Evolutionary conservation across 2,329 filamentous ascomycete genomes (phyloP), one percentile per base, ranked within the genome.

Genomic region (Bipolaris oryzae): DNA sequence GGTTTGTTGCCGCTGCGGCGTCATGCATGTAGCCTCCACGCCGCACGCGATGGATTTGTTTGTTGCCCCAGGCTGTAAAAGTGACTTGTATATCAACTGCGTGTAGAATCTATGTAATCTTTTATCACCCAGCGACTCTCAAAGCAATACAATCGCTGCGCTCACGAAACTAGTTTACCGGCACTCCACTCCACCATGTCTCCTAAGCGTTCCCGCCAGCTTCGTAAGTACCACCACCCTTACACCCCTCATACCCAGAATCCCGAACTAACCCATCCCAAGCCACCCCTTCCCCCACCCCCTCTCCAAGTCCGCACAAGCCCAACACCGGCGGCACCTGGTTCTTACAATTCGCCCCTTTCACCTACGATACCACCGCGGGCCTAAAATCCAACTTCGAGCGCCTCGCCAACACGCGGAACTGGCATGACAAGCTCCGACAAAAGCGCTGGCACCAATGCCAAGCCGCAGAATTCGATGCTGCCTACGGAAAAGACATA

Each of bases 341-440:
- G 58, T 58, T 61, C 23, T 47, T 21, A 16, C 41, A 51, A 3
- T 60, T 57, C 31, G 18, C 37, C 1, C 15, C 16, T 9, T 62
- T 62, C 42, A 33, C 43, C 13, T 60, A 57, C 39, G 41, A 60
- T 31, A 23, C 39, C 18, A 46, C 35, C 0, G 23, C 25, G 11
- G 48, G 45, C 18, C 25, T 62, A 7, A 34, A 25, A 20, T 46
- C 39, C 20, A 62, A 62, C 31, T 62, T 62, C 37, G 31, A 51
- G 1, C 60, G 57, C 7, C 38, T 62, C 4, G 48, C 57, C n/a
- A 16, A 38, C 5, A 13, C 37, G 3, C 60, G 54, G 42, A 46
- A 58, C 4, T 62, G 57, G 60, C 38, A 34, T 6, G 5, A 5
- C 2, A 50, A 53, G 9, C 25, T 34, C 6, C 50, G 31, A 13